Base-by-base conservation (phyloP, 2,329 filamentous ascomycete genomes). In the Claviceps maximensis region DNA sequence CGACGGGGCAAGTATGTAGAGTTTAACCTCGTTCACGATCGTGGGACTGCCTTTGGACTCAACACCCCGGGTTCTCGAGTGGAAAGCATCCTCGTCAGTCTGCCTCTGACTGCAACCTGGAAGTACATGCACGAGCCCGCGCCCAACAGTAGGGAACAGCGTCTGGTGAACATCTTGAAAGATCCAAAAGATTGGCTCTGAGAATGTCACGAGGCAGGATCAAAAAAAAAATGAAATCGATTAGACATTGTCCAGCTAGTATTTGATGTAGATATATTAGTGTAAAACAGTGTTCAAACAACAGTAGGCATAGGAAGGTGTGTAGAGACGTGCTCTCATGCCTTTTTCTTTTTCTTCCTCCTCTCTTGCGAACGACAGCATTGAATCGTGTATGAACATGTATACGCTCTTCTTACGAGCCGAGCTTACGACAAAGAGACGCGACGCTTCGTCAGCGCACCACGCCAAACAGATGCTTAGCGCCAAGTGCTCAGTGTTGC, bases 11-110 rank as follows among this genome's bases (percentile, higher is more conserved):
- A 89, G 62, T 98, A 98, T 67, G 93, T 98, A 57, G 93, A 98
- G 71, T 98, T 98, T 71, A 98, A 98, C 71, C 78, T 98, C 40
- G 89, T 98, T 53, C 90, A 98, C 70, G 93, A 98, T 71, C 82
- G 93, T 27, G 93, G 93, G 2, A 98, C 93, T 2, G 84, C 87
- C 8, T 98, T 98, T 68, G 93, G 93, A 1, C 73, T 98, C 58
- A 93, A 93, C 64, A 95, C 91, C 0, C 93, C 93, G 0, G 89
- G 89, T 44, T 86, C 90, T 6, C 79, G 93, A 56, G 83, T 98
- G 2, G 93, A 98, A 76, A 96, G 90, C 68, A 98, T 98, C 54
- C 72, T 98, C 59, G 97, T 98, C 89, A 96, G 89, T 70, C 72
- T 98, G 66, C 93, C 93, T 6, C 74, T 95, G 58, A 97, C 91